Conservation (phyloP, 305 asterid genomes). For the Fraxinus greggii region DNA sequence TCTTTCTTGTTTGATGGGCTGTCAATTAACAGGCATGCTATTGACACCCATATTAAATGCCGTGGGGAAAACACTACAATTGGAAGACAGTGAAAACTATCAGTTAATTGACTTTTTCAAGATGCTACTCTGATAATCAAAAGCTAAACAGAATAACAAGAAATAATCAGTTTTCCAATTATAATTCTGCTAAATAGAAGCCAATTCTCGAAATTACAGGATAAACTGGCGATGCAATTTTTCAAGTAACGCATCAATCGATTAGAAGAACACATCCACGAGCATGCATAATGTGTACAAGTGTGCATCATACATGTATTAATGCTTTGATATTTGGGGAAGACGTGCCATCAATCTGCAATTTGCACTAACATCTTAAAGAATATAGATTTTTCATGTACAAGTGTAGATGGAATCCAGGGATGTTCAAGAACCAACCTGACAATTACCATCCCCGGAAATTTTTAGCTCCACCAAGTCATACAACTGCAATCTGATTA, state of each 20-base stretch:
- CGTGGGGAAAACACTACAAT: background rate
- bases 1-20: background rate
- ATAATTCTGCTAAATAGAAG: background rate
- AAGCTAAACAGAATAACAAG: background rate
- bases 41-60: background rate
- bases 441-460: conserved; percentile 93
- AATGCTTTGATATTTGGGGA: background rate
- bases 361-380: background rate
- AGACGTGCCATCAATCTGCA: background rate
- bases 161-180: background rate
- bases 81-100: background rate
- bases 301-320: background rate
- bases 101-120: background rate
- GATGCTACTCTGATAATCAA: background rate
- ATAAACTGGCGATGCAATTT: background rate
- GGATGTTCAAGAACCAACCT: conserved; percentile 52
- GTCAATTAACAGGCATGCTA: background rate
- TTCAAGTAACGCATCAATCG: background rate
- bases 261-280: background rate
- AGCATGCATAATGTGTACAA: background rate
- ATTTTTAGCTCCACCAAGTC: conserved; percentile 75
- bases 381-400: background rate
- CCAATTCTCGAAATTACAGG: background rate
- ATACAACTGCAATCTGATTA: conserved; percentile 67
- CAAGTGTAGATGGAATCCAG: background rate